Base-by-base conservation (phyloP, 257 asterid genomes). In the Linaria vulgaris region DNA sequence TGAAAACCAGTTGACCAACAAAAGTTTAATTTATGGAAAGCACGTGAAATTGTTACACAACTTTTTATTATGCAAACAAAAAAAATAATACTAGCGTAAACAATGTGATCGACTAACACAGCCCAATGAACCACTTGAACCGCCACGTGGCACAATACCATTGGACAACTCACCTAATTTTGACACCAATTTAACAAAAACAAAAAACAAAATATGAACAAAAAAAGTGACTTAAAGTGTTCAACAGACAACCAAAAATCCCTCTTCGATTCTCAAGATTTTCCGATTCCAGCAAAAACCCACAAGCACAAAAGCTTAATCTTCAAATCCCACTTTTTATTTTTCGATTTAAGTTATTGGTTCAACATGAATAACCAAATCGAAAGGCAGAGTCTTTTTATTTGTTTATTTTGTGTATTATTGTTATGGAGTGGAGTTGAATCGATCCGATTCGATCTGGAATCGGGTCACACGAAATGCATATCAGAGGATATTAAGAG, bases 401-500 rank as follows among this genome's bases (percentile, higher is more conserved):
- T 81, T 24, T 69, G 74, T 23, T 47, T 87, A 52, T 66, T 82
- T 54, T 50, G 85, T 14, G 79, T 78, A 56, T 71, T 84, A 16
- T 56, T 82, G 74, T 50, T 84, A 65, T 75, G 77, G 64, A 70
- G 30, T 25, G 75, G 70, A 74, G 95, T 78, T 21, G 76, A 79
- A 38, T 83, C 97, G 70, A 76, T 88, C 79, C 88, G 87, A 59
- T 92, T 92, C 78, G 97, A 91, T 69, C 77, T 91, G 76, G 78
- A 79, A 66, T 87, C 97, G 65, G 95, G 97, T 52, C 87, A 72
- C 31, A 80, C 95, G n/a, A 92, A 92, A 77, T 92, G 99, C 80
- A 92, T 92, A 82, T 74, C 99, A 49, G 99, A 92, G 79, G 96
- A 92, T 27, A 83, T 92, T 58, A 87, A 89, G 82, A 76, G 82